A percentile compares a stretch with the other conserved stretches of the same genome.
Evolutionary conservation across 768 basidiomycete species (phyloP).

Genomic region (Mycena metata): DNA sequence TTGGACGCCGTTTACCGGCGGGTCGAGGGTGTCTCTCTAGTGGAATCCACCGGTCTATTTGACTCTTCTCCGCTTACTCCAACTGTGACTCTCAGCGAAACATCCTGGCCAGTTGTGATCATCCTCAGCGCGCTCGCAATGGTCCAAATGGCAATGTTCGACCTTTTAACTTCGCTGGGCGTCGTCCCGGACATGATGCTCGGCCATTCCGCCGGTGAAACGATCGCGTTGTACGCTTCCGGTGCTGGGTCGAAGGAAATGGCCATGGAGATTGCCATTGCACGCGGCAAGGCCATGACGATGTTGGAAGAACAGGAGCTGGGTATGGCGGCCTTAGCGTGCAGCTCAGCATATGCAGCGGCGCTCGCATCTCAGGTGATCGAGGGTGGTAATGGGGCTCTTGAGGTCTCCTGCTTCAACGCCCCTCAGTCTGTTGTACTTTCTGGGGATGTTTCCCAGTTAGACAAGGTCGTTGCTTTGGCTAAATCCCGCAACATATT

Average conservation of each 20-base stretch:
- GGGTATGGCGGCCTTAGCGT: constrained; percentile 48
- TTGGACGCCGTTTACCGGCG: constrained; percentile 43
- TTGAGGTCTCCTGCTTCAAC: constrained; percentile 50
- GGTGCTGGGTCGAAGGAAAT: constrained; percentile 45
- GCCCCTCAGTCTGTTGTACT: constrained; percentile 45
- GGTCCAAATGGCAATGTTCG: constrained; percentile 44
- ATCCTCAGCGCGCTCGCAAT: constrained; percentile 46
- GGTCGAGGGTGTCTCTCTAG: constrained; percentile 42
- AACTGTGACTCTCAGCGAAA: background rate
- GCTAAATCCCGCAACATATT: constrained; percentile 41
- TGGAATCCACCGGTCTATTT: constrained; percentile 47
- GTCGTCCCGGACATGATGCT: constrained; percentile 44
- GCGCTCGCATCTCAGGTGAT: background rate
- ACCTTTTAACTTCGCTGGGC: constrained; percentile 42
- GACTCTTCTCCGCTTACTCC: background rate
- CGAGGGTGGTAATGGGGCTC: background rate
- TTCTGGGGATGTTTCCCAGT: constrained; percentile 37
- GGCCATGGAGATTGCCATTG: constrained; percentile 50
- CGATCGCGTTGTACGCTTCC: constrained; percentile 48
- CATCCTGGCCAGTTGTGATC: constrained; percentile 37
- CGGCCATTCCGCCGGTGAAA: constrained; percentile 54
- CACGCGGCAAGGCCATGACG: constrained; percentile 46
- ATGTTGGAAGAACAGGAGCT: constrained; percentile 29
- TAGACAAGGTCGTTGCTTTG: constrained; percentile 40
- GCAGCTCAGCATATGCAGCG: constrained; percentile 27